A percentile compares a stretch with the other conserved stretches of the same genome.
Evolutionary conservation across 176 grass and related monocot species (phyloP).

Genomic region (Cenchrus fungigraminus): DNA sequence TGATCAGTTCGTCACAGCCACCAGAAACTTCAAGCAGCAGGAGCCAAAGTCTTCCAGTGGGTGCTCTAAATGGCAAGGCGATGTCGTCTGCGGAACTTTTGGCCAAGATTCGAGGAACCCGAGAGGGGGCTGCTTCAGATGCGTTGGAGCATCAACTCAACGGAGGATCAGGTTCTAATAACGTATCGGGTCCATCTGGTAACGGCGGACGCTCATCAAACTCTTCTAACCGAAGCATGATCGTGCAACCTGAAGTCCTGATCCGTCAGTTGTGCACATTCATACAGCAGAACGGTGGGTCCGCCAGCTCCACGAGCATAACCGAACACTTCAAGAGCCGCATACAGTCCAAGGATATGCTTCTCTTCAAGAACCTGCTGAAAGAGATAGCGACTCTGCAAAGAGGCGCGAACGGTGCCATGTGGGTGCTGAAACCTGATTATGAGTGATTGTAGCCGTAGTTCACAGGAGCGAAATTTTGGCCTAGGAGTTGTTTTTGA

Average conservation of each 20-base stretch:
- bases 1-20: conserved; percentile 39
- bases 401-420: conserved; percentile 53
- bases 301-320: conserved; percentile 61
- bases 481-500: not conserved
- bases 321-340: conserved; percentile 77
- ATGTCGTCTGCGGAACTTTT: conserved; percentile 79
- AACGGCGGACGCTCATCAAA: conserved; percentile 30
- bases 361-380: conserved; percentile 81
- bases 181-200: not conserved
- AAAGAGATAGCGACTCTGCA: conserved; percentile 81
- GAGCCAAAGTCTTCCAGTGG: conserved; percentile 54
- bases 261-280: conserved; percentile 80
- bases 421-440: conserved; percentile 75
- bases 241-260: conserved; percentile 78
- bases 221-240: conserved; percentile 49
- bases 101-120: conserved; percentile 71
- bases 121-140: conserved; percentile 72
- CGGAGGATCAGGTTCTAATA: conserved; percentile 49
- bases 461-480: not conserved
- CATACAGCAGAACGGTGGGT: conserved; percentile 69
- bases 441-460: conserved; percentile 52
- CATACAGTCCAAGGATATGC: conserved; percentile 67
- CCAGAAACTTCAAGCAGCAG: conserved; percentile 58
- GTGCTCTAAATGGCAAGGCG: conserved; percentile 62
- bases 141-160: conserved; percentile 78